Percentiles rank a stretch among this genome's conserved stretches.
These are phyloP conservation scores for Aspergillus mulundensis DNA, from an alignment of 495 filamentous ascomycete species.

Conservation along the genomic window DNA sequence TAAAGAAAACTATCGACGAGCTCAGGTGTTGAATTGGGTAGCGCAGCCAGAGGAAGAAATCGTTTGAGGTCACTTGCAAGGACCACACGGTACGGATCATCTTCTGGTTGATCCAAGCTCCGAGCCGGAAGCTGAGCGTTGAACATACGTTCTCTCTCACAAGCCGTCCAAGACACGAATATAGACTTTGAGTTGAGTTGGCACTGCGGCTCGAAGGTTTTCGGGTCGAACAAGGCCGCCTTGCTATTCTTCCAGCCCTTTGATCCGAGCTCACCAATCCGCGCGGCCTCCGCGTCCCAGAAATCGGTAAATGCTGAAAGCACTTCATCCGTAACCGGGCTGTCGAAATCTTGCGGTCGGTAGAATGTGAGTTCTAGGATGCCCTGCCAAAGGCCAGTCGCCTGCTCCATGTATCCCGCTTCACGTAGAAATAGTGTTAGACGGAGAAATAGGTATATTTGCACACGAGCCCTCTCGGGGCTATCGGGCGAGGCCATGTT, in stretches of 20 bases:
- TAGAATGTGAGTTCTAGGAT: conserved; percentile 71
- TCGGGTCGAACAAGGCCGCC: conserved; percentile 17
- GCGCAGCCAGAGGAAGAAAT: conserved; percentile 53
- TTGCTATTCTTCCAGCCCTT: conserved; percentile 58
- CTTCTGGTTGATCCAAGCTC: conserved; percentile 59
- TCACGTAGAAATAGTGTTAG: conserved; percentile 70
- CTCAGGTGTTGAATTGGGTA: conserved; percentile 25
- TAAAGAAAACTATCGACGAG: conserved; percentile 64
- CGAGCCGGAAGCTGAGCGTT: conserved; percentile 60
- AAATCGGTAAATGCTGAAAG: conserved; percentile 61
- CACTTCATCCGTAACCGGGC: conserved; percentile 9
- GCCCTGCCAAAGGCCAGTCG: conserved; percentile 79
- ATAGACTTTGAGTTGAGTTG: conserved; percentile 23
- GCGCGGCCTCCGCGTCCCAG: conserved; percentile 82
- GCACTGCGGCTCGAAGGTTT: conserved; percentile 13
- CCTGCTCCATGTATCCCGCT: conserved; percentile 74
- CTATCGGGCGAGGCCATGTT: conserved; percentile 25
- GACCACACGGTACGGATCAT: conserved; percentile 76
- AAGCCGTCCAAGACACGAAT: conserved; percentile 55
- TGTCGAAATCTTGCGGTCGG: conserved; percentile 32
- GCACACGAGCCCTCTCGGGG: conserved; percentile 38
- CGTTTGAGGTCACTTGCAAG: conserved; percentile 72
- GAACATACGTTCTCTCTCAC: conserved; percentile 50
- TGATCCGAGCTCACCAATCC: conserved; percentile 71
- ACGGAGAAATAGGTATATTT: conserved; percentile 71